Conservation (phyloP, 495 filamentous ascomycete genomes). For the Elasticomyces elasticus region DNA sequence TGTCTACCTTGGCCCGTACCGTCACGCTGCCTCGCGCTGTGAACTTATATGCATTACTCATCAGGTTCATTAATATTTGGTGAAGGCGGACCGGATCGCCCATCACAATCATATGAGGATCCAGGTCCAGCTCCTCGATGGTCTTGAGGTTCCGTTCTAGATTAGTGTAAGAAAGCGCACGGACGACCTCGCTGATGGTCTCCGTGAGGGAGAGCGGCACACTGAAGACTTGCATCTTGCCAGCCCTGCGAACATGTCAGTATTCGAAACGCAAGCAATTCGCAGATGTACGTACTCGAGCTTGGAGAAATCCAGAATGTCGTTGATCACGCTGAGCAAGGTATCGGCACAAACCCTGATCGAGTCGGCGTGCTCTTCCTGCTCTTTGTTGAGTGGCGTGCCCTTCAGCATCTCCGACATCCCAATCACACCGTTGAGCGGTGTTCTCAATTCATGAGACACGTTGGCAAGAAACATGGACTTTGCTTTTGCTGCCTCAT, state of each 20-base stretch:
- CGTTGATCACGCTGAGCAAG: conserved; percentile 86
- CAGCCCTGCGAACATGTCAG: conserved; percentile 40
- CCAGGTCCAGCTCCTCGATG: conserved; percentile 56
- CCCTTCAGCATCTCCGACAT: conserved; percentile 79
- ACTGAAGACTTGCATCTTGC: conserved; percentile 87
- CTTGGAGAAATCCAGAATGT: conserved; percentile 87
- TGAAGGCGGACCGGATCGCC: conserved; percentile 85
- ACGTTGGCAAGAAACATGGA: conserved; percentile 90
- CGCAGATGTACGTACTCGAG: conserved; percentile 44
- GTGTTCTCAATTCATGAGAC: conserved; percentile 36
- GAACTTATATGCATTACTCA: conserved; percentile 91
- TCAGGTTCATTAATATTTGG: conserved; percentile 86
- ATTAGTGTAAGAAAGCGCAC: conserved; percentile 77
- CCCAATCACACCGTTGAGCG: conserved; percentile 32
- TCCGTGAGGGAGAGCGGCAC: conserved; percentile 76
- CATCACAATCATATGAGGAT: conserved; percentile 68
- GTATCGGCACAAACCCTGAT: conserved; percentile 86
- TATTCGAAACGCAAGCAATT: background rate
- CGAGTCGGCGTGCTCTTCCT: conserved; percentile 84
- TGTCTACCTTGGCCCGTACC: conserved; percentile 58
- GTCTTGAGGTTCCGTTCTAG: conserved; percentile 66
- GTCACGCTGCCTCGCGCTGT: conserved; percentile 78
- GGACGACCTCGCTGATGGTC: conserved; percentile 78
- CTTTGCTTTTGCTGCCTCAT: conserved; percentile 85
- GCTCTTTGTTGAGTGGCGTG: conserved; percentile 65